These are phyloP conservation scores for Umbelopsis ramanniana DNA, from an alignment of 192 early-diverging fungal species.

Conservation along the genomic window DNA sequence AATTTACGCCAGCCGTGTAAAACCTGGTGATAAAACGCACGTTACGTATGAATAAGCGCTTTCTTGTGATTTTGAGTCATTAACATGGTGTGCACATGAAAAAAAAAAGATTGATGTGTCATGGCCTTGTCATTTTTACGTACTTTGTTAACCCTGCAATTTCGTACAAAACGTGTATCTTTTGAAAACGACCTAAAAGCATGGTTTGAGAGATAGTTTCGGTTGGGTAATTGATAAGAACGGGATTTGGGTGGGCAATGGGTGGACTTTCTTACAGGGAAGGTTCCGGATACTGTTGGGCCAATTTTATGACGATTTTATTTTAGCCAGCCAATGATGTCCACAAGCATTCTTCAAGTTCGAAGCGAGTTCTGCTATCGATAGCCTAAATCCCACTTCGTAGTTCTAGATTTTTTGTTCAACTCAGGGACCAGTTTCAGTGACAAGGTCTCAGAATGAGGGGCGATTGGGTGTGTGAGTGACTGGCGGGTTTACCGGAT, in stretches of 20 bases:
- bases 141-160: too few relatives aligned
- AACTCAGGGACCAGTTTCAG: neutral
- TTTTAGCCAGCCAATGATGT: neutral
- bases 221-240: neutral
- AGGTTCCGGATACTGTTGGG: neutral
- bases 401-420: neutral
- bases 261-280: neutral
- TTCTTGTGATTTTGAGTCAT: too few relatives aligned
- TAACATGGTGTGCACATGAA: too few relatives aligned
- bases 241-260: neutral
- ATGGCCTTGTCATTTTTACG: too few relatives aligned
- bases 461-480: neutral
- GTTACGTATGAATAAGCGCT: too few relatives aligned
- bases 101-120: too few relatives aligned
- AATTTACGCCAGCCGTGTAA: too few relatives aligned
- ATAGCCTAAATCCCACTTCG: neutral
- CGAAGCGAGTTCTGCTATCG: too few relatives aligned
- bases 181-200: too few relatives aligned
- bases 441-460: neutral
- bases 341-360: neutral
- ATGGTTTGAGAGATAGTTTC: neutral
- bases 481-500: slow-evolving; percentile 6
- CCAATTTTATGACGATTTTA: neutral
- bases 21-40: too few relatives aligned
- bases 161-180: too few relatives aligned